These are phyloP conservation scores for Lodderomyces margitis DNA, from an alignment of 1,139 yeast species.

Conservation along the genomic window DNA sequence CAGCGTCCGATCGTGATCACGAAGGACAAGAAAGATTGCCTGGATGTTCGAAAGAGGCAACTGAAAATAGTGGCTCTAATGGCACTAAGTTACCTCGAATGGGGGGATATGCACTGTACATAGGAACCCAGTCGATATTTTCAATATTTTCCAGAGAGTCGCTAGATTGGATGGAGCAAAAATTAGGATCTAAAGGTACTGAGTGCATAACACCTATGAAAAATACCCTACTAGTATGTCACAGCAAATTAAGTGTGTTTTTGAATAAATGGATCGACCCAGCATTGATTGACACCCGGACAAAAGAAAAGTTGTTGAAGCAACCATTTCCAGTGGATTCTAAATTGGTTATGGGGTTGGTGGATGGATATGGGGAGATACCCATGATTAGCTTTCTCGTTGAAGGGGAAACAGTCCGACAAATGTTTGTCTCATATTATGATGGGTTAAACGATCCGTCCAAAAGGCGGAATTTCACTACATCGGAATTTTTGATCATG, in stretches of 20 bases:
- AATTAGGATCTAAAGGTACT: constrained; percentile 24
- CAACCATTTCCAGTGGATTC: constrained; percentile 30
- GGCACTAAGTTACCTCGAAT: neutral
- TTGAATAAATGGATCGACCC: constrained; percentile 37
- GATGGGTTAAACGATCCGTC: constrained; percentile 8
- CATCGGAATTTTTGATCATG: constrained; percentile 36
- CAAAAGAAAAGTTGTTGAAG: constrained; percentile 20
- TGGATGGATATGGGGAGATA: constrained; percentile 20
- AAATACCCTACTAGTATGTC: constrained; percentile 30
- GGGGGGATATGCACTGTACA: constrained; percentile 16
- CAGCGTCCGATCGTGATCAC: neutral
- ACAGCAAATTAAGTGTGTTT: constrained; percentile 20
- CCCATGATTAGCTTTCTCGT: constrained; percentile 18
- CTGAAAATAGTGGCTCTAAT: neutral
- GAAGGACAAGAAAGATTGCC: neutral
- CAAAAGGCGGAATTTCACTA: constrained; percentile 17
- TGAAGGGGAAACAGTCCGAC: constrained; percentile 18
- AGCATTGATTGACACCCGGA: constrained; percentile 23
- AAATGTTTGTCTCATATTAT: constrained; percentile 24
- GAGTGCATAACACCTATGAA: constrained; percentile 28
- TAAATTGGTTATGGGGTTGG: constrained; percentile 21
- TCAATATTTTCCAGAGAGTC: constrained; percentile 38
- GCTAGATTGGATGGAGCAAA: constrained; percentile 31
- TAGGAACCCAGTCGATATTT: constrained; percentile 41
- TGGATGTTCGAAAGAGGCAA: neutral